Percentiles rank a stretch among this genome's conserved stretches.
These are phyloP conservation scores for Stenogyne calaminthoides DNA, from an alignment of 305 asterid species.

Conservation along the genomic window DNA sequence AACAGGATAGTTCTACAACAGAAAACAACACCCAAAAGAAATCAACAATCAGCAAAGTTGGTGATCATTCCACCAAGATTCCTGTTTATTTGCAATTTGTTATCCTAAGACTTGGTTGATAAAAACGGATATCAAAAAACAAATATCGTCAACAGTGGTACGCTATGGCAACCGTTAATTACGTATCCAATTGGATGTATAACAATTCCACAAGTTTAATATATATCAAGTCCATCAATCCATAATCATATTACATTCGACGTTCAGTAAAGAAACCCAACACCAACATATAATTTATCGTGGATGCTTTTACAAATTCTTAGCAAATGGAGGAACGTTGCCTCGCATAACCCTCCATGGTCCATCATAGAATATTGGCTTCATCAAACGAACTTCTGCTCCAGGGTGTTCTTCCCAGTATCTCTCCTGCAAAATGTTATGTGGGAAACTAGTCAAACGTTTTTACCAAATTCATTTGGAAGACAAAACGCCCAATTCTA, in stretches of 20 bases:
- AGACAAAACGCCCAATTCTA: neutral
- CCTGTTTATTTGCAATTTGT: neutral
- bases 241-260: neutral
- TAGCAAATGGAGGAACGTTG: constrained; percentile 60
- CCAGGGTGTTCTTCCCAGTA: constrained; percentile 95
- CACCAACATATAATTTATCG: neutral
- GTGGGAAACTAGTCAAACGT: neutral
- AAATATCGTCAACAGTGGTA: neutral
- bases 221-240: neutral
- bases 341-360: constrained; percentile 94
- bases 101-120: neutral
- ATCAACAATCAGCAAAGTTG: neutral
- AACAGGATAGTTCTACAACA: neutral
- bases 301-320: constrained; percentile 36
- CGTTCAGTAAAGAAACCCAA: neutral
- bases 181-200: neutral
- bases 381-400: constrained; percentile 75
- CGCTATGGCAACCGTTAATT: no score
- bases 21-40: neutral
- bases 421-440: constrained; percentile 57
- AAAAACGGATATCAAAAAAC: no score
- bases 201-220: neutral
- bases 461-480: neutral
- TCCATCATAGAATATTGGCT: constrained; percentile 81
- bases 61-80: neutral